Base-by-base conservation (phyloP, 768 basidiomycete genomes). In the Suillus tomentosus region DNA sequence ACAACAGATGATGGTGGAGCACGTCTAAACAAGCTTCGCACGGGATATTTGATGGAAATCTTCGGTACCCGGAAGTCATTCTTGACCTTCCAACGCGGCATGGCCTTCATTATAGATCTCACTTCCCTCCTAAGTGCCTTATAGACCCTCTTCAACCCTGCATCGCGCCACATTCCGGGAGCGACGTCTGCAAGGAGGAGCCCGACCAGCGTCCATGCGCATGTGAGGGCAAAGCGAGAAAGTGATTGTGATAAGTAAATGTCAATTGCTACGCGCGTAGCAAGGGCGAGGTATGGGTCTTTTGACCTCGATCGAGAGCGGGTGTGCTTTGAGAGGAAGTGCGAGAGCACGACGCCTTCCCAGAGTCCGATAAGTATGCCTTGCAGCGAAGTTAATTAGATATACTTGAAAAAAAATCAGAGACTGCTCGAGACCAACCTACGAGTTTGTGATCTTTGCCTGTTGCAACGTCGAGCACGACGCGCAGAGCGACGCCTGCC, bases 261-360 rank as follows among this genome's bases (percentile, higher is more conserved):
- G 76, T 93, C 91, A 64, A 90, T 78, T 70, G 90, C 86, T 62
- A 92, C 80, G n/a, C 91, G 81, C 59, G 91, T 83, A 42, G 77
- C 87, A 64, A 86, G 85, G 15, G 84, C 88, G 61, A 91, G 76
- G 74, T 87, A 90, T 9, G 90, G 90, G 73, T 92, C 90, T 62
- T 81, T 79, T 0, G 90, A 90, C 57, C 27, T 27, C 11, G 57
- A 58, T 53, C 51, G 51, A 39, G 71, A 70, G 62, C 63, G 71
- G 39, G 89, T 88, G 75, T 82, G 82, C 72, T 89, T 89, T 65
- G 82, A 83, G 66, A 90, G 74, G 73, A 90, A 91, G 68, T 92
- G 91, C 47, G 86, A 84, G 62, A 91, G 79, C 43, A 91, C 85
- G 31, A 89, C 82, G 56, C 91, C 90, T 75, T 92, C 91, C 89